Evolutionary conservation across 352 stramenopile species (phyloP), one percentile per base, ranked within the genome.

Genomic region (Globisporangium irregulare): DNA sequence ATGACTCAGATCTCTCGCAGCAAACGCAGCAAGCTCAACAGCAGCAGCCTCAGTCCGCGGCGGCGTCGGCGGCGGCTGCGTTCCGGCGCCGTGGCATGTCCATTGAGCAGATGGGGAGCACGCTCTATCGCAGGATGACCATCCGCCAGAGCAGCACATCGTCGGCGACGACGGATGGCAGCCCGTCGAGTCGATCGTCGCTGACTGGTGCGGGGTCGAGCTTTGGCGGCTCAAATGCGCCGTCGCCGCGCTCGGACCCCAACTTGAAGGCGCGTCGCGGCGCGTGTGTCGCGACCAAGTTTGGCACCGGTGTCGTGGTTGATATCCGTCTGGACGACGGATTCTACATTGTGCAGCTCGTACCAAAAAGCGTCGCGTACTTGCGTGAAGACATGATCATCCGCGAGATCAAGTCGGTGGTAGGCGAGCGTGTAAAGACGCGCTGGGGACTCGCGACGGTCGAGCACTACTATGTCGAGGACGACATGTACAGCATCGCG

Each of bases 401-500:
- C 34, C 76, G 86, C 27, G 87, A 93, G 70, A 91, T 95, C 75
- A 93, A 93, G 72, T 84, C 82, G 27, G 72, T 95, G n/a, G 84
- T 93, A 34, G 87, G 87, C 22, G 87, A 95, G 67, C 73, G 87
- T 24, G 87, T 95, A 9, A 93, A 93, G 71, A 95, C 87, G 0
- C 83, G 85, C 22, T 95, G 87, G 87, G 87, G 87, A 10, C 82
- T 93, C 65, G 87, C 87, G 43, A 93, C 86, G 0, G 84, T 95
- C 7, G 87, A 95, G 74, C 75, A 90, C 64, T 95, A 95, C 71
- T 93, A 91, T 64, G 74, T 91, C 32, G 84, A 93, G n/a, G 85
- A 93, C 36, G 87, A 95, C 75, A 95, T 92, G 85, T 95, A 95
- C 76, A 92, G 78, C 71, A 93, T 95, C 62, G 87, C 87, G 41